These are phyloP conservation scores for Xanthoparmelia taractica DNA, from an alignment of 495 filamentous ascomycete genomes.

Conservation along the genomic window DNA sequence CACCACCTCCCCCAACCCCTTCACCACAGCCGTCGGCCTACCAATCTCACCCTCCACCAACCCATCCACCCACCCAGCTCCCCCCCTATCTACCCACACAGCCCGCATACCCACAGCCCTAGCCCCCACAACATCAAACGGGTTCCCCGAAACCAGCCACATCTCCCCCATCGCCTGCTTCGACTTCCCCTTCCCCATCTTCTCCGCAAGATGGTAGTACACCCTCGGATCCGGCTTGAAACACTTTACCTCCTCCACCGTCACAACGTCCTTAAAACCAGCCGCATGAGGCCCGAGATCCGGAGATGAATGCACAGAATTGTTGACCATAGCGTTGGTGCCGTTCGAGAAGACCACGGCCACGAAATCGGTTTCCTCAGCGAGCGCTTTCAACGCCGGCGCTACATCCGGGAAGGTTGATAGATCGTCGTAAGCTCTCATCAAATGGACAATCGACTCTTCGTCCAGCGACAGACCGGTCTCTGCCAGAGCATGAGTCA, in stretches of 20 bases:
- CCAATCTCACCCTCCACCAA: conserved; percentile 45
- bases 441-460: conserved; percentile 39
- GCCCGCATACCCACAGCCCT: conserved; percentile 46
- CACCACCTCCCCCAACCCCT: conserved; percentile 20
- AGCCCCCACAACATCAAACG: conserved; percentile 64
- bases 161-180: conserved; percentile 45
- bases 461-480: conserved; percentile 38
- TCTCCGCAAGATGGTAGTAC: conserved; percentile 53
- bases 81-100: conserved; percentile 60
- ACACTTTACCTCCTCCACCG: conserved; percentile 50
- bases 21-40: conserved; percentile 23
- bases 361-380: conserved; percentile 35
- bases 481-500: conserved; percentile 57
- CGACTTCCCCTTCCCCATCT: conserved; percentile 40
- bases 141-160: conserved; percentile 70
- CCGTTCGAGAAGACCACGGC: conserved; percentile 74
- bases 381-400: conserved; percentile 40
- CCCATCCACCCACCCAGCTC: conserved; percentile 38
- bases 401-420: conserved; percentile 62
- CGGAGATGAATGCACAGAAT: conserved; percentile 49
- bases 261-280: conserved; percentile 51
- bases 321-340: conserved; percentile 53
- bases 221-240: conserved; percentile 65
- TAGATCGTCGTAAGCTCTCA: conserved; percentile 62
- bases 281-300: conserved; percentile 44